Evolutionary conservation across 2,329 filamentous ascomycete genomes (phyloP).

Genomic region (Intubia oerlemansii): DNA sequence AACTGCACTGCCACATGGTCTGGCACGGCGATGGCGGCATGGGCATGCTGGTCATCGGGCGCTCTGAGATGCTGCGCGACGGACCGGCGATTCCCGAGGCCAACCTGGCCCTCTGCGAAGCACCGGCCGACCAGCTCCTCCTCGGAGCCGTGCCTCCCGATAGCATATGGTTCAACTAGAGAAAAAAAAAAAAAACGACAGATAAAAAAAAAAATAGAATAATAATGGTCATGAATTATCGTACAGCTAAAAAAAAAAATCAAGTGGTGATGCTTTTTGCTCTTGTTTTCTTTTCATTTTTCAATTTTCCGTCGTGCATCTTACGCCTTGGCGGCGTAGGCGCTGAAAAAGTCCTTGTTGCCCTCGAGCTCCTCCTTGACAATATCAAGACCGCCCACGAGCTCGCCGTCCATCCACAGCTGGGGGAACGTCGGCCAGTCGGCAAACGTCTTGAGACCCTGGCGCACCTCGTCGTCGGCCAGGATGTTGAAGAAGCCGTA

Average conservation of each 20-base stretch:
- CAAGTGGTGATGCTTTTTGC: background rate
- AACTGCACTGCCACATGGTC: constrained; percentile 18
- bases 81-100: constrained; percentile 23
- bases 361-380: constrained; percentile 87
- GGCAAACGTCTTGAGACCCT: constrained; percentile 91
- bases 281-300: background rate
- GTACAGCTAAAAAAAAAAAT: constrained; percentile 1
- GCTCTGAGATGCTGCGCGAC: constrained; percentile 20
- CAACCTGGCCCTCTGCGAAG: constrained; percentile 22
- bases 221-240: background rate
- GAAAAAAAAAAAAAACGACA: background rate
- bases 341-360: constrained; percentile 61
- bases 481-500: constrained; percentile 99
- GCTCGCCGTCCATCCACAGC: constrained; percentile 73
- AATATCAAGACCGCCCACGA: constrained; percentile 89
- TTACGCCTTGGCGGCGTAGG: constrained; percentile 36
- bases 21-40: constrained; percentile 19
- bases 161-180: background rate
- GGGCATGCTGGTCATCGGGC: constrained; percentile 20
- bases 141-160: constrained; percentile 16
- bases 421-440: constrained; percentile 98
- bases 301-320: background rate
- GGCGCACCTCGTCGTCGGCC: constrained; percentile 88
- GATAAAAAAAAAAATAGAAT: background rate
- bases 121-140: constrained; percentile 19